These are phyloP conservation scores for Scedosporium apiospermum DNA, from an alignment of 2,329 filamentous ascomycete species.

Conservation along the genomic window DNA sequence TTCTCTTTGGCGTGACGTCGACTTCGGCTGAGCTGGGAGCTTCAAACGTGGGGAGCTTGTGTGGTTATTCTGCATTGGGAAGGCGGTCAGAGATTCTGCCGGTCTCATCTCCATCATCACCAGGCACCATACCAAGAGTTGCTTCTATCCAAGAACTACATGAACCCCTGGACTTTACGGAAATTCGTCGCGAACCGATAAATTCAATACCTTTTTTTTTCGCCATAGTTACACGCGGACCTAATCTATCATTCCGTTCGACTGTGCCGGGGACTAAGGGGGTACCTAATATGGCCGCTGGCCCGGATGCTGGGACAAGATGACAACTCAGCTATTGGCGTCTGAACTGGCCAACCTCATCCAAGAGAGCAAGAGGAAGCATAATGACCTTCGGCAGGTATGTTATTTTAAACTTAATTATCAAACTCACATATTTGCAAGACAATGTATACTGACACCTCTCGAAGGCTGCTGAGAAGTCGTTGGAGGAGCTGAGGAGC, in stretches of 20 bases:
- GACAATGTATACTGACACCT: not conserved
- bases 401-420: slow-evolving; percentile 16
- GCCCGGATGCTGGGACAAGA: slow-evolving; percentile 33
- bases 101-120: not conserved
- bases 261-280: not conserved
- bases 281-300: not conserved
- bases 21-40: too few species aligned
- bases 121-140: not conserved
- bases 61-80: not conserved
- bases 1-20: too few species aligned
- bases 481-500: slow-evolving; percentile 76
- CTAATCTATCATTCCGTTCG: not conserved
- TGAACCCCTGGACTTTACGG: not conserved
- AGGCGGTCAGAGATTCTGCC: not conserved
- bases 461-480: slow-evolving; percentile 77
- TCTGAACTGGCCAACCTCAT: slow-evolving; percentile 84
- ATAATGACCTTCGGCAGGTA: slow-evolving; percentile 79
- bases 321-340: slow-evolving; percentile 85
- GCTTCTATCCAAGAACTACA: not conserved
- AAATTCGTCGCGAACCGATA: not conserved
- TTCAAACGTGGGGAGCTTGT: not conserved
- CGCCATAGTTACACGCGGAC: not conserved
- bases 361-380: slow-evolving; percentile 92
- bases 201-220: not conserved
- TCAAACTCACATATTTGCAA: not conserved